Evolutionary conservation across 2,329 filamentous ascomycete species (phyloP).

Genomic region (Rhynchosporium secalis): DNA sequence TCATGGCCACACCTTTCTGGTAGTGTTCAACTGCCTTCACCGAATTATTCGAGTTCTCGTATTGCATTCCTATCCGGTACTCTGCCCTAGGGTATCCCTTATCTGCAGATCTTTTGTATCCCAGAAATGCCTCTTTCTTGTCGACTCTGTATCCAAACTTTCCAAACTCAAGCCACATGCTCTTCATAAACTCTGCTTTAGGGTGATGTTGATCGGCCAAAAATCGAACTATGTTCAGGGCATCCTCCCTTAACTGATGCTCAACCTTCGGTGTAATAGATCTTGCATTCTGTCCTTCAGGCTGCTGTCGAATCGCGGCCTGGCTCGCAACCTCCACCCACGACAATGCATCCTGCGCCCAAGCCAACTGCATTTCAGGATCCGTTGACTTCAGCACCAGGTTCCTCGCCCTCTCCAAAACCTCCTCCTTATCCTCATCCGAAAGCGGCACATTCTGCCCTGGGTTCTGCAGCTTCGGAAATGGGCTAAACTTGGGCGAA

Average conservation of each 20-base stretch:
- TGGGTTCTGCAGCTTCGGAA: conserved; percentile 76
- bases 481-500: conserved; percentile 82
- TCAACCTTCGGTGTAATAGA: conserved; percentile 82
- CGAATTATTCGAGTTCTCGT: conserved; percentile 91
- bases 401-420: conserved; percentile 79
- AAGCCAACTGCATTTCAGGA: conserved; percentile 92
- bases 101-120: conserved; percentile 82
- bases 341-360: conserved; percentile 88
- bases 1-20: conserved; percentile 72
- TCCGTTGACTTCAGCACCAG: conserved; percentile 91
- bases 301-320: conserved; percentile 54
- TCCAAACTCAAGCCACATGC: conserved; percentile 98
- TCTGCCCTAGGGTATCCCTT: conserved; percentile 85
- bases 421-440: conserved; percentile 90
- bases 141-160: conserved; percentile 89
- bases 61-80: conserved; percentile 98
- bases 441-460: conserved; percentile 89
- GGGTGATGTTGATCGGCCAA: conserved; percentile 89
- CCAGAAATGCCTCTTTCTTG: conserved; percentile 89
- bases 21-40: conserved; percentile 91
- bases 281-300: conserved; percentile 51
- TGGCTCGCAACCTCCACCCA: conserved; percentile 85
- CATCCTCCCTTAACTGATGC: conserved; percentile 83
- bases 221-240: conserved; percentile 88
- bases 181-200: conserved; percentile 88